A percentile compares a stretch with the other conserved stretches of the same genome.
Evolutionary conservation across 768 basidiomycete species (phyloP).

Genomic region (Psilocybe sp.): DNA sequence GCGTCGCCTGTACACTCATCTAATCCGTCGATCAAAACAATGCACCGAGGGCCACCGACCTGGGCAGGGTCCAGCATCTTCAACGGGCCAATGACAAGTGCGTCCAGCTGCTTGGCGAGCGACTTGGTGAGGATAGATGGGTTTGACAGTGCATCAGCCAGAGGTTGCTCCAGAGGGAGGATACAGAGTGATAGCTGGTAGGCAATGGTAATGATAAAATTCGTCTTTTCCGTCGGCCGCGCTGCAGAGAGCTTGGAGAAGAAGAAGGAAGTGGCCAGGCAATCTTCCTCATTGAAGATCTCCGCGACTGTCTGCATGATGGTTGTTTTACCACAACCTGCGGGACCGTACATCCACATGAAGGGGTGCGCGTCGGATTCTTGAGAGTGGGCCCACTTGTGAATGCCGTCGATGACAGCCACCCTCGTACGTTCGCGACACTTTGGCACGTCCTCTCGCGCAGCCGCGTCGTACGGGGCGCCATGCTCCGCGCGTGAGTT

Average conservation of each 20-base stretch:
- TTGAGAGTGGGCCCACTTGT: background rate
- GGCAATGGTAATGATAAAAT: background rate
- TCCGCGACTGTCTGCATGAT: too few relatives aligned
- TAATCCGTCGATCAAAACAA: background rate
- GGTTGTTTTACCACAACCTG: too few relatives aligned
- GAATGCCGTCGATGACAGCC: background rate
- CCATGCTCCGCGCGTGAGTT: too few relatives aligned
- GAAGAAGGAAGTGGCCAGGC: background rate
- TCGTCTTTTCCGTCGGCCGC: background rate
- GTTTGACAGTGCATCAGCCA: background rate
- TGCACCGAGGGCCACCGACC: background rate
- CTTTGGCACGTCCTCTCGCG: too few relatives aligned
- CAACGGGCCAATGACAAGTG: too few relatives aligned
- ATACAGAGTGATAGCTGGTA: background rate
- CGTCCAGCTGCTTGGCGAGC: too few relatives aligned
- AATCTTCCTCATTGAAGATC: background rate
- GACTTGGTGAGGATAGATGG: too few relatives aligned
- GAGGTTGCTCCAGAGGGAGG: background rate
- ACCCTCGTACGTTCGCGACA: background rate
- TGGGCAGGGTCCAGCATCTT: too few relatives aligned
- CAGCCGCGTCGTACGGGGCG: too few relatives aligned
- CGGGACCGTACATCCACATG: too few relatives aligned
- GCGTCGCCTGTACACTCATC: background rate
- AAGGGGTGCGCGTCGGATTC: too few relatives aligned
- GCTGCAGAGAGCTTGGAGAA: background rate